Percentiles rank a stretch among this genome's conserved stretches.
These are phyloP conservation scores for Boletus bicolor DNA, from an alignment of 768 basidiomycete genomes.

Conservation along the genomic window DNA sequence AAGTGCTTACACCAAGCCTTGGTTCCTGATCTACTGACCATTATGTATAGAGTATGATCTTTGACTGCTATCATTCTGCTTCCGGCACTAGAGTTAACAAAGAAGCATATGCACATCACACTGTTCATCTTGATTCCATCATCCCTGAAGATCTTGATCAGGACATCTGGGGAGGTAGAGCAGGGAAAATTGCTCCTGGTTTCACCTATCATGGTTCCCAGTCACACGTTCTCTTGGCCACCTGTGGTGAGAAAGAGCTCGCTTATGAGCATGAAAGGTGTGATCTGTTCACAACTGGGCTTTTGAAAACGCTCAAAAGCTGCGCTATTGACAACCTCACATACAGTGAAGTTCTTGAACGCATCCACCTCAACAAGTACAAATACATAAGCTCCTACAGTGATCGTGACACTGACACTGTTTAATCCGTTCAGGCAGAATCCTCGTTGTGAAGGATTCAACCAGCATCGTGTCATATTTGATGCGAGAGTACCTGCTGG, in stretches of 20 bases:
- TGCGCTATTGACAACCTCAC: neutral
- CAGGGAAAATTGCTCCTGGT: slow-evolving; percentile 10
- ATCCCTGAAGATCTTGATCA: slow-evolving; percentile 24
- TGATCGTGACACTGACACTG: neutral
- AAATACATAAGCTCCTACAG: neutral
- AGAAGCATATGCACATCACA: slow-evolving; percentile 8
- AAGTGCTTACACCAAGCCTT: slow-evolving; percentile 5
- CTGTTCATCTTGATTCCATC: neutral
- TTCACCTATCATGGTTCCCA: slow-evolving; percentile 28
- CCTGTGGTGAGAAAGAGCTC: slow-evolving; percentile 36
- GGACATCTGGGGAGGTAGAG: slow-evolving; percentile 19
- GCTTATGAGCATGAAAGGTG: slow-evolving; percentile 26
- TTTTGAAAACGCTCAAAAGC: slow-evolving; percentile 16
- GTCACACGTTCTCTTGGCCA: slow-evolving; percentile 43
- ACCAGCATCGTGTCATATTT: slow-evolving; percentile 26
- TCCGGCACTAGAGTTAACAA: slow-evolving; percentile 30
- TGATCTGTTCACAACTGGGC: slow-evolving; percentile 26
- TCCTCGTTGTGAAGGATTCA: slow-evolving; percentile 29
- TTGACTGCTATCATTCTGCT: slow-evolving; percentile 46
- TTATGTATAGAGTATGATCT: slow-evolving; percentile 38
- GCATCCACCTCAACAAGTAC: slow-evolving; percentile 14
- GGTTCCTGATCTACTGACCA: neutral
- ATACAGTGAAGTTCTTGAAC: slow-evolving; percentile 18
- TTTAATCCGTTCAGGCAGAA: slow-evolving; percentile 17
- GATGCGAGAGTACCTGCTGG: slow-evolving; percentile 14